These are phyloP conservation scores for Lophium mytilinum DNA, from an alignment of 495 filamentous ascomycete species.

Conservation along the genomic window DNA sequence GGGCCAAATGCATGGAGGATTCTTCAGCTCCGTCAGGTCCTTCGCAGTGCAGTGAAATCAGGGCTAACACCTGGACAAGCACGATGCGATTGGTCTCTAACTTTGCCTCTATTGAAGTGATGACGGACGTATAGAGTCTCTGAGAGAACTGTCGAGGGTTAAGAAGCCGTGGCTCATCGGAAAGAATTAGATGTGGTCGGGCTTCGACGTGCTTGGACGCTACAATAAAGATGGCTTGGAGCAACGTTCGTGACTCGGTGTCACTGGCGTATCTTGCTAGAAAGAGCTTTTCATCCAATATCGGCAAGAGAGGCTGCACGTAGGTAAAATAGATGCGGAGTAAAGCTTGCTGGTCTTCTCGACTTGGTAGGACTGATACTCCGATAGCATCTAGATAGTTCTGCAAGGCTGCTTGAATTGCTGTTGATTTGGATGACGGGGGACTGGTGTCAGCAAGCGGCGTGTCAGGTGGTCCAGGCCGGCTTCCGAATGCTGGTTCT, in stretches of 20 bases:
- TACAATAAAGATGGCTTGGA: constrained; percentile 34
- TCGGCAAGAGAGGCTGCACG: constrained; percentile 32
- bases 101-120: constrained; percentile 27
- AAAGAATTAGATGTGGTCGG: constrained; percentile 20
- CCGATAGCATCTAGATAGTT: constrained; percentile 25
- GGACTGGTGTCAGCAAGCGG: constrained; percentile 14
- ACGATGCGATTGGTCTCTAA: constrained; percentile 29
- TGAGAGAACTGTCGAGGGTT: constrained; percentile 31
- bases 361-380: constrained; percentile 20
- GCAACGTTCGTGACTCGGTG: constrained; percentile 21
- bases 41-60: constrained; percentile 44
- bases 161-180: constrained; percentile 15
- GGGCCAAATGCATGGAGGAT: constrained; percentile 35
- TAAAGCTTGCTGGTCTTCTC: constrained; percentile 23
- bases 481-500: background rate
- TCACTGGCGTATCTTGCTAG: constrained; percentile 13
- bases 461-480: constrained; percentile 1
- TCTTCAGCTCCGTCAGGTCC: constrained; percentile 35
- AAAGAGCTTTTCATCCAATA: constrained; percentile 29
- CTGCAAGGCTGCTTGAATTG: constrained; percentile 21
- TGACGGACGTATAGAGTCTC: constrained; percentile 25
- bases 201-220: constrained; percentile 31
- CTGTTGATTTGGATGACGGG: constrained; percentile 1
- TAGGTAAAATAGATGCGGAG: constrained; percentile 31
- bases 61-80: constrained; percentile 33